Evolutionary conservation across 805 yeast species (phyloP).

Genomic region (Cyberlindnera japonica): DNA sequence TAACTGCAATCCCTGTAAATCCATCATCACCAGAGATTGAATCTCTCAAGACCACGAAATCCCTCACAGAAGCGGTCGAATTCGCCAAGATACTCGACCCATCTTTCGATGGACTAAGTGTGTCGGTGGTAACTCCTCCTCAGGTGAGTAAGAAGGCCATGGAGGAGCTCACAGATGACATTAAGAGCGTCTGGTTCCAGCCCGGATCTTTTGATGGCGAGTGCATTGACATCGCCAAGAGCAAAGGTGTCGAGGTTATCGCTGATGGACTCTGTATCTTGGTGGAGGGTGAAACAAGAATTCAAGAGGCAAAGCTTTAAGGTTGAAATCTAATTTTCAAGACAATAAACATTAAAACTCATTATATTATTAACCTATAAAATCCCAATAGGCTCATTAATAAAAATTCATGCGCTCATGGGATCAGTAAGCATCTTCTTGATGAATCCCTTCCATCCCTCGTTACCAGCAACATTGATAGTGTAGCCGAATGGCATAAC

Average conservation of each 20-base stretch:
- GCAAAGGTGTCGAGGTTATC: slow-evolving; percentile 34
- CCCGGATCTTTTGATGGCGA: slow-evolving; percentile 69
- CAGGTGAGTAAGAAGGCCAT: slow-evolving; percentile 45
- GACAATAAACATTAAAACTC: no score
- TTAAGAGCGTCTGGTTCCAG: slow-evolving; percentile 75
- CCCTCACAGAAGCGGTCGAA: slow-evolving; percentile 25
- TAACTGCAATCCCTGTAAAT: slow-evolving; percentile 66
- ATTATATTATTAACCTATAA: no score
- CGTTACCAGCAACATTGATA: slow-evolving; percentile 31
- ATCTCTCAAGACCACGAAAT: slow-evolving; percentile 36
- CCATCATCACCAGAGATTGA: slow-evolving; percentile 49
- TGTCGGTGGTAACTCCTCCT: slow-evolving; percentile 79
- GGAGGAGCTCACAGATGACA: slow-evolving; percentile 33
- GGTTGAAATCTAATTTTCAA: slow-evolving; percentile 25
- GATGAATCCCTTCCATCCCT: slow-evolving; percentile 33
- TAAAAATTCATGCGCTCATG: slow-evolving; percentile 1
- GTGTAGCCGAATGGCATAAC: slow-evolving; percentile 61
- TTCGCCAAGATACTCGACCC: slow-evolving; percentile 27
- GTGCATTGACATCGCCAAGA: slow-evolving; percentile 42
- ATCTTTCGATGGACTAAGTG: slow-evolving; percentile 43
- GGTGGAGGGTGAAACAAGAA: slow-evolving; percentile 56
- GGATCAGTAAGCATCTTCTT: slow-evolving; percentile 38
- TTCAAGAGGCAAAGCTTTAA: slow-evolving; percentile 39
- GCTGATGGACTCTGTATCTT: slow-evolving; percentile 65
- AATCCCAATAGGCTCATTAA: no score